phyloP scores from a whole-genome alignment of 2,329 filamentous ascomycete genomes.

The Dactylonectria macrodidyma region DNA sequence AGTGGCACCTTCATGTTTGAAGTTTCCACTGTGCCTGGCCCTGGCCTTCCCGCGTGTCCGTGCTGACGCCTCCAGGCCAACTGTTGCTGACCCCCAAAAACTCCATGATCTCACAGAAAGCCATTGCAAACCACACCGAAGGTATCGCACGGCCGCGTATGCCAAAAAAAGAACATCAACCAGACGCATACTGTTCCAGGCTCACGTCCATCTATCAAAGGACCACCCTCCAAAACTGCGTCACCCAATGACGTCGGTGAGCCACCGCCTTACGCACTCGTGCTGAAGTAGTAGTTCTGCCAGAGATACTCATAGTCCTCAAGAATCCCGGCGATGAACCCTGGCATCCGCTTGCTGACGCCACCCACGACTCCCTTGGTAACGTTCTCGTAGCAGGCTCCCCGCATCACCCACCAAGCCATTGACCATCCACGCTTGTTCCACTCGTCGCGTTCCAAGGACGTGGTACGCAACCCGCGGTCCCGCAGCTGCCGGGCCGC shows the following conservation, averaged over 20 bases:
- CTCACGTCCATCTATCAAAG: slow-evolving; percentile 8
- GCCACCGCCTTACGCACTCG: slow-evolving; percentile 55
- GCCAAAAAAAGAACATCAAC: slow-evolving; percentile 20
- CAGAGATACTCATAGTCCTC: slow-evolving; percentile 98
- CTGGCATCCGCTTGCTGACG: slow-evolving; percentile 82
- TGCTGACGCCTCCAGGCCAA: slow-evolving; percentile 13
- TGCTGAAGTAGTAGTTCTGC: slow-evolving; percentile 96
- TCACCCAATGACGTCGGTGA: not conserved
- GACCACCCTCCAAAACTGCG: not conserved
- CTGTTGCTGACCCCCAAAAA: slow-evolving; percentile 2
- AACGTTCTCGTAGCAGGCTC: slow-evolving; percentile 96
- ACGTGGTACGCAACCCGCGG: slow-evolving; percentile 84
- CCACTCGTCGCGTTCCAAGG: slow-evolving; percentile 91
- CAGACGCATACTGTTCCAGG: slow-evolving; percentile 2
- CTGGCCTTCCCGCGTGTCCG: slow-evolving; percentile 10
- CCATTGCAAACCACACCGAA: not conserved
- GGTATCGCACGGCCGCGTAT: slow-evolving; percentile 11
- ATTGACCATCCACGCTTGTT: slow-evolving; percentile 89
- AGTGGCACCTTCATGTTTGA: slow-evolving; percentile 15
- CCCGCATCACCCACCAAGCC: slow-evolving; percentile 96
- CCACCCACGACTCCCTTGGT: slow-evolving; percentile 82
- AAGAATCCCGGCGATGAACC: slow-evolving; percentile 86
- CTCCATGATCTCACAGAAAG: slow-evolving; percentile 11
- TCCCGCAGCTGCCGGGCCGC: slow-evolving; percentile 87
- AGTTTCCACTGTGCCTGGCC: slow-evolving; percentile 4